A percentile compares a stretch with the other conserved stretches of the same genome.
phyloP scores from a whole-genome alignment of 306 rosid genomes.

The Medicago lupulina region DNA sequence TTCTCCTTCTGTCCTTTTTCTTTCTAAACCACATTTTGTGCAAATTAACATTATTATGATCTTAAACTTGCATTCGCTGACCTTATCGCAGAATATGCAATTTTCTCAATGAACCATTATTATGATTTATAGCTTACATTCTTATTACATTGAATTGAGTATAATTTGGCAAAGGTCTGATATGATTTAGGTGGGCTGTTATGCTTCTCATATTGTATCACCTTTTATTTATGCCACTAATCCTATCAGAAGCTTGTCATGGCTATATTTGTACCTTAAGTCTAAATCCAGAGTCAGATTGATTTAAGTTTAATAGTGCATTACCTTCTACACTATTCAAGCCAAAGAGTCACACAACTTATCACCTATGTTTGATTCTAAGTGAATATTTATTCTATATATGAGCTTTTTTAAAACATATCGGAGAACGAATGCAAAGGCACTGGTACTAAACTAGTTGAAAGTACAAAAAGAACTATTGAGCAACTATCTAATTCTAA shows the following conservation, averaged over 20 bases:
- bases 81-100: not conserved
- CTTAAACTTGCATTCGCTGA: not conserved
- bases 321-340: not conserved
- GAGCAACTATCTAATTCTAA: conserved; percentile 1
- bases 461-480: conserved; percentile 22
- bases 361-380: not conserved
- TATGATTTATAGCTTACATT: not conserved
- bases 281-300: not conserved
- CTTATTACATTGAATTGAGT: not conserved
- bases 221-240: not conserved
- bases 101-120: not conserved
- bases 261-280: not conserved
- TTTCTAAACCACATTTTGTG: not conserved
- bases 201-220: not conserved
- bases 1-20: not conserved
- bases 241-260: not conserved
- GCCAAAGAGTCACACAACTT: not conserved
- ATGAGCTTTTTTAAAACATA: not conserved
- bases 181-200: not conserved
- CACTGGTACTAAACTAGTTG: not conserved
- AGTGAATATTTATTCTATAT: not conserved
- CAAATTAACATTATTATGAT: not conserved
- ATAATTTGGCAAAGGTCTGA: not conserved
- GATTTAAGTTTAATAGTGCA: not conserved
- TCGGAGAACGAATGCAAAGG: not conserved